Percentiles rank a stretch among this genome's conserved stretches.
Evolutionary conservation across 2,329 filamentous ascomycete species (phyloP).

Genomic region (Orbilia blumenaviensis): DNA sequence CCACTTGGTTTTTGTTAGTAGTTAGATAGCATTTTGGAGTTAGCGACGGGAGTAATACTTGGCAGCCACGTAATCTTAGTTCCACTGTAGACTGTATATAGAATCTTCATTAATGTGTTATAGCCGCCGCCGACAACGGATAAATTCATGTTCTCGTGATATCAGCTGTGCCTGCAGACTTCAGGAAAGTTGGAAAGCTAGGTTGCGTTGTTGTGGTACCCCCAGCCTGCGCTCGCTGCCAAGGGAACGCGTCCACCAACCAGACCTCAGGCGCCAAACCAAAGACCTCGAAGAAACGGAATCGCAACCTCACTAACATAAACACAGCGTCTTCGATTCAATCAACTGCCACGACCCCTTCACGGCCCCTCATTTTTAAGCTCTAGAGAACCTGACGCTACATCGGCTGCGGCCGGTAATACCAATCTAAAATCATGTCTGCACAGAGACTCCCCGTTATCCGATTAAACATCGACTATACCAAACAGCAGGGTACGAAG

Average conservation of each 20-base stretch:
- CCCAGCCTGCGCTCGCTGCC: slow-evolving; percentile 28
- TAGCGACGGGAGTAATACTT: not conserved
- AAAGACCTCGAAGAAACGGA: slow-evolving; percentile 25
- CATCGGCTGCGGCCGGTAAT: slow-evolving; percentile 28
- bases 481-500: slow-evolving; percentile 78
- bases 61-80: not conserved
- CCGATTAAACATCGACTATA: slow-evolving; percentile 73
- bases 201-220: slow-evolving; percentile 31
- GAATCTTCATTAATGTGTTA: not conserved
- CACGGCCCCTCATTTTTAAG: not conserved
- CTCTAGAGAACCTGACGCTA: slow-evolving; percentile 8
- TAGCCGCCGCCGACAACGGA: not conserved
- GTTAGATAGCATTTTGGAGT: not conserved
- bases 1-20: not conserved
- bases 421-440: slow-evolving; percentile 36
- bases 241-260: slow-evolving; percentile 54
- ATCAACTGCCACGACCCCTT: slow-evolving; percentile 12
- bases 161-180: not conserved
- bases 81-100: not conserved
- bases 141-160: not conserved
- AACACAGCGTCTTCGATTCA: slow-evolving; percentile 15
- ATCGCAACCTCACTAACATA: slow-evolving; percentile 46
- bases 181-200: not conserved
- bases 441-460: slow-evolving; percentile 56
- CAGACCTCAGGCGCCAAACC: slow-evolving; percentile 32